A percentile compares a stretch with the other conserved stretches of the same genome.
Conservation (phyloP, 2,329 filamentous ascomycete species). For the Exophiala sp. region DNA sequence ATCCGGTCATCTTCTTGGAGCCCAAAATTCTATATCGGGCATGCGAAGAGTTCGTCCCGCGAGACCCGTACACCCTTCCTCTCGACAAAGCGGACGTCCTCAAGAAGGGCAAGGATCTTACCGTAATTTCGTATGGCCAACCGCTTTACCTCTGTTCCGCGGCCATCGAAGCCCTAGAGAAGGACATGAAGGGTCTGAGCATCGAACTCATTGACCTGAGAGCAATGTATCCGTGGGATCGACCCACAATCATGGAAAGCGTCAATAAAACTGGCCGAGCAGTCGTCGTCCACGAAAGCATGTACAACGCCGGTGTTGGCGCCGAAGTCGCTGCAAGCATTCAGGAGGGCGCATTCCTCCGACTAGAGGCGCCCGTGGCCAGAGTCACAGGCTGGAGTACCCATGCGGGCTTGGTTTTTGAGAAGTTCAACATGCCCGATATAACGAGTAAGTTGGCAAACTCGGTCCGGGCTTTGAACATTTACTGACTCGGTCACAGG, state of each 20-base stretch:
- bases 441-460: slow-evolving; percentile 67
- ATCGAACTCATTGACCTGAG: slow-evolving; percentile 84
- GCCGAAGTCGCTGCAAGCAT: slow-evolving; percentile 86
- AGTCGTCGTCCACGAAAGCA: slow-evolving; percentile 86
- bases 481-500: slow-evolving; percentile 36
- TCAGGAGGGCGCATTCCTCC: slow-evolving; percentile 80
- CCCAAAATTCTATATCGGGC: slow-evolving; percentile 91
- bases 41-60: slow-evolving; percentile 85
- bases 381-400: slow-evolving; percentile 88
- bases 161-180: slow-evolving; percentile 73
- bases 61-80: slow-evolving; percentile 74
- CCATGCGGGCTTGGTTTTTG: slow-evolving; percentile 74
- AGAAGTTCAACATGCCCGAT: slow-evolving; percentile 79
- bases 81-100: slow-evolving; percentile 81
- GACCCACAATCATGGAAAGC: slow-evolving; percentile 72
- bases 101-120: slow-evolving; percentile 75
- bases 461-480: background rate
- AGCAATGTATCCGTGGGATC: slow-evolving; percentile 90
- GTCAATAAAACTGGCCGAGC: slow-evolving; percentile 83
- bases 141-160: slow-evolving; percentile 79
- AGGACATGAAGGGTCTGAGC: slow-evolving; percentile 65
- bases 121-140: slow-evolving; percentile 83
- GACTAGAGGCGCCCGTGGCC: slow-evolving; percentile 78
- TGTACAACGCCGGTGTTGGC: slow-evolving; percentile 84
- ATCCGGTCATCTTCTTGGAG: slow-evolving; percentile 90